Conservation (phyloP, 2,329 filamentous ascomycete genomes). For the Aureobasidium lini region DNA sequence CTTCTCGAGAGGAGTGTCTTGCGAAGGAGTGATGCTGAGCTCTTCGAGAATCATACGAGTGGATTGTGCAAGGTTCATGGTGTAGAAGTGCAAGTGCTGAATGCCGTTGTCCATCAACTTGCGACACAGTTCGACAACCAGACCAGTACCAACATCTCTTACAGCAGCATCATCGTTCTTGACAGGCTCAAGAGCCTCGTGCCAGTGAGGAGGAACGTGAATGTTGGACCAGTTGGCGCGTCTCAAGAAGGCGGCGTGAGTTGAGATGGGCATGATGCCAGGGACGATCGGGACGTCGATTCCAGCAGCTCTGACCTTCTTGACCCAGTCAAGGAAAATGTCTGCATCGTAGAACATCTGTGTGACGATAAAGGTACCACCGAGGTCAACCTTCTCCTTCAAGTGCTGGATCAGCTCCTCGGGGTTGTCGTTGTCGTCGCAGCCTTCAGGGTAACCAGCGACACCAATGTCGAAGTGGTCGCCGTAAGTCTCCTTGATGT, state of each 20-base stretch:
- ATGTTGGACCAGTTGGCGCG: slow-evolving; percentile 88
- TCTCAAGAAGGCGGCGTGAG: slow-evolving; percentile 85
- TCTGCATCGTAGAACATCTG: slow-evolving; percentile 99
- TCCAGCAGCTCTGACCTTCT: slow-evolving; percentile 75
- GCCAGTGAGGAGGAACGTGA: slow-evolving; percentile 73
- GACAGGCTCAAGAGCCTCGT: slow-evolving; percentile 74
- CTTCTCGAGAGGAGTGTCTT: slow-evolving; percentile 72
- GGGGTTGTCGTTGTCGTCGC: slow-evolving; percentile 84
- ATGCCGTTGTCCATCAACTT: slow-evolving; percentile 78
- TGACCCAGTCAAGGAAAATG: slow-evolving; percentile 86
- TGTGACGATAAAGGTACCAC: slow-evolving; percentile 88
- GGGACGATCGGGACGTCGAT: slow-evolving; percentile 78
- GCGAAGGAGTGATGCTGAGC: slow-evolving; percentile 70
- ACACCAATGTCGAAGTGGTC: slow-evolving; percentile 97
- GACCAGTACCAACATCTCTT: slow-evolving; percentile 75
- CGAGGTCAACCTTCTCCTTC: slow-evolving; percentile 95
- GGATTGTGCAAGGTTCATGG: slow-evolving; percentile 95
- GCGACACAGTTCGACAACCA: slow-evolving; percentile 85
- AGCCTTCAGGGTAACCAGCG: slow-evolving; percentile 91
- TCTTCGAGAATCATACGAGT: slow-evolving; percentile 93
- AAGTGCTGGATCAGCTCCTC: slow-evolving; percentile 81
- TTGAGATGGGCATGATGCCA: slow-evolving; percentile 90
- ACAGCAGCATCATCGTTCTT: slow-evolving; percentile 96
- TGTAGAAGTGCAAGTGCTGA: slow-evolving; percentile 89
- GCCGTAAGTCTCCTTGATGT: slow-evolving; percentile 71